Percentiles rank a stretch among this genome's conserved stretches.
These are phyloP conservation scores for Ganoderma sinense DNA, from an alignment of 1,284 basidiomycete genomes.

Conservation along the genomic window DNA sequence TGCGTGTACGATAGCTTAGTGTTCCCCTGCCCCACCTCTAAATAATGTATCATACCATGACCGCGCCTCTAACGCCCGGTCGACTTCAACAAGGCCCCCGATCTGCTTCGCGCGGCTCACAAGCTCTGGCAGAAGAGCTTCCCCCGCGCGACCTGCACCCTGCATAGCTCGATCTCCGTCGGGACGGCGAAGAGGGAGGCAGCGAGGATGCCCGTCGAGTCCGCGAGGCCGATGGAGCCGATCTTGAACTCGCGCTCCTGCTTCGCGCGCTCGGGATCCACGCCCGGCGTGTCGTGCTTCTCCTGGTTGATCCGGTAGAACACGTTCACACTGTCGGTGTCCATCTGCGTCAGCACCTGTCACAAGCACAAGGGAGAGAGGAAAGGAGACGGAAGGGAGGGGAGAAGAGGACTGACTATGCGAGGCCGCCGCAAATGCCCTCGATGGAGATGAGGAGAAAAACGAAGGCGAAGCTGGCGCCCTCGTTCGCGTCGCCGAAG, in stretches of 20 bases:
- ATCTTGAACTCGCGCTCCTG: constrained; percentile 91
- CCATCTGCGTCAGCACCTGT: constrained; percentile 4
- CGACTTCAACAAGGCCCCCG: no score
- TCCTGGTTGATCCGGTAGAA: constrained; percentile 89
- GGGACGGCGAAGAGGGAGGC: constrained; percentile 86
- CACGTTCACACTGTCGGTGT: constrained; percentile 76
- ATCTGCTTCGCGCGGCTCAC: constrained; percentile 38
- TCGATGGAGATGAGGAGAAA: constrained; percentile 86
- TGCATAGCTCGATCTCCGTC: constrained; percentile 83
- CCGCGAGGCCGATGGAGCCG: constrained; percentile 84
- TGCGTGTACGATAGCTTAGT: background rate
- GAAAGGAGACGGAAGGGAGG: constrained; percentile 2
- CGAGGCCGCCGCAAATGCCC: constrained; percentile 89
- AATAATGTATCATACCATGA: background rate
- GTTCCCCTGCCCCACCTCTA: no score
- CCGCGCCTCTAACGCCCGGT: background rate
- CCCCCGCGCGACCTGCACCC: constrained; percentile 74
- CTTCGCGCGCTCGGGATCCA: constrained; percentile 62
- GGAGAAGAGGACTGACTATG: constrained; percentile 71
- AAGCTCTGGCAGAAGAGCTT: constrained; percentile 77
- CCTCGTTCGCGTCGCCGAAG: constrained; percentile 59
- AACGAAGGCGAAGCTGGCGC: constrained; percentile 67
- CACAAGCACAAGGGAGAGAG: background rate
- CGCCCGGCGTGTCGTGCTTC: constrained; percentile 48
- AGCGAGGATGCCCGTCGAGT: constrained; percentile 79